Evolutionary conservation across 2,329 filamentous ascomycete genomes (phyloP), one percentile per base, ranked within the genome.

Genomic region (Dryadomyces quercus-mongolicae): DNA sequence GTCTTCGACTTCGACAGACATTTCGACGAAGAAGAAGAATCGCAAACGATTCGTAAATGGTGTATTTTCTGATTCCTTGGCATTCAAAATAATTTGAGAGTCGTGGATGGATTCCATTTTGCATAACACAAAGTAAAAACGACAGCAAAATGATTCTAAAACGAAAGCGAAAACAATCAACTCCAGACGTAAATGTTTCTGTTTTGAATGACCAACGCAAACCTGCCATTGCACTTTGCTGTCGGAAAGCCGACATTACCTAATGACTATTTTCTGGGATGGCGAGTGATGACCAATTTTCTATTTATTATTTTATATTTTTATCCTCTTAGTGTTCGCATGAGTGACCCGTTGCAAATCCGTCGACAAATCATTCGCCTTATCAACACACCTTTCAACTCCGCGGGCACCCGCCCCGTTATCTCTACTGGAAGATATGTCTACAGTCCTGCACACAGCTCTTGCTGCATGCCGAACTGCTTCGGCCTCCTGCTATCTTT

Each of bases 291-390:
- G 25, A 31, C 25, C 25, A 31, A 42, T 40, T 10, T 50, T n/a
- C 12, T 18, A 16, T n/a, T 50, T 36, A 20, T 10, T 34, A 40
- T 36, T 13, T 43, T 51, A 15, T n/a, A 16, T 51, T 51, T 36
- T 18, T 42, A 20, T 25, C 20, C 1, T 40, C 15, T 50, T 50
- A 50, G 48, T 50, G 48, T 22, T 15, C 13, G 9, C 18, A 50
- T 50, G 48, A 50, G 36, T 20, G 36, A 10, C 21, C 15, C 18
- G n/a, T 20, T 36, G 34, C 31, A 40, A 22, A 25, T 40, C 48
- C 36, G 20, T 38, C 48, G 48, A 50, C 48, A 50, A 50, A 50
- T 50, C 48, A 12, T 20, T 42, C 36, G 34, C n/a, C 48, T 50
- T 50, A 50, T 50, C 48, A 50, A 42, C 21, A 5, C 48, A 22